Evolutionary conservation across 352 stramenopile genomes (phyloP).

Genomic region (Stramenopiles sp.): DNA sequence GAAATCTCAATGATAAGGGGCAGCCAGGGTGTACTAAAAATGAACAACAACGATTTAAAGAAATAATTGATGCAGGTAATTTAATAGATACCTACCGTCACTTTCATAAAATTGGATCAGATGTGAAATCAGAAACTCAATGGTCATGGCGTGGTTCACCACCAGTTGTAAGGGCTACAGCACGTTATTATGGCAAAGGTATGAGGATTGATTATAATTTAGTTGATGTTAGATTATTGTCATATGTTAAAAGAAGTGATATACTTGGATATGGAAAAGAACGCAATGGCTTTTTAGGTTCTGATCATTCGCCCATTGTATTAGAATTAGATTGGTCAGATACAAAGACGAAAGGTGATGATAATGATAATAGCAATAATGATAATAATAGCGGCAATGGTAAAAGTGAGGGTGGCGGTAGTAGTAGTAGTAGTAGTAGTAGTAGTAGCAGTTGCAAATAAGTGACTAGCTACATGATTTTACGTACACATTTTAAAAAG

Average conservation of each 20-base stretch:
- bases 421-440: too few relatives aligned
- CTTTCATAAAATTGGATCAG: conserved; percentile 4
- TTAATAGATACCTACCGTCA: conserved; percentile 22
- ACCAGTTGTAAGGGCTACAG: conserved; percentile 10
- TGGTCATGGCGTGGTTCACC: conserved; percentile 21
- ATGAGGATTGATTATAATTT: conserved; percentile 25
- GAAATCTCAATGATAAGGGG: conserved; percentile 17
- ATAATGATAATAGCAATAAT: too few relatives aligned
- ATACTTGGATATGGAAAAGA: conserved; percentile 17
- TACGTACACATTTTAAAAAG: too few relatives aligned
- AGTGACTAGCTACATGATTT: too few relatives aligned
- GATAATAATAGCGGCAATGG: too few relatives aligned
- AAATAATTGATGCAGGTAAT: conserved; percentile 12
- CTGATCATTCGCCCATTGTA: conserved; percentile 23
- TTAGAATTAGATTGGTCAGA: conserved; percentile 13
- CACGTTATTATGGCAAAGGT: conserved; percentile 21
- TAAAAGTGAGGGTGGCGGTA: too few relatives aligned
- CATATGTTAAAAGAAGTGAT: conserved; percentile 7
- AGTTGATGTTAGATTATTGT: conserved; percentile 6
- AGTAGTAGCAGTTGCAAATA: too few relatives aligned
- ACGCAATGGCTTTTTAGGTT: conserved; percentile 20
- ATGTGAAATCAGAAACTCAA: not conserved
- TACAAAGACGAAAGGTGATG: too few relatives aligned
- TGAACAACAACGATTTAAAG: conserved; percentile 14
- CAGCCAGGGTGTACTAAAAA: conserved; percentile 23